phyloP scores from a whole-genome alignment of 1,139 yeast genomes.

The Pichia sp. region DNA sequence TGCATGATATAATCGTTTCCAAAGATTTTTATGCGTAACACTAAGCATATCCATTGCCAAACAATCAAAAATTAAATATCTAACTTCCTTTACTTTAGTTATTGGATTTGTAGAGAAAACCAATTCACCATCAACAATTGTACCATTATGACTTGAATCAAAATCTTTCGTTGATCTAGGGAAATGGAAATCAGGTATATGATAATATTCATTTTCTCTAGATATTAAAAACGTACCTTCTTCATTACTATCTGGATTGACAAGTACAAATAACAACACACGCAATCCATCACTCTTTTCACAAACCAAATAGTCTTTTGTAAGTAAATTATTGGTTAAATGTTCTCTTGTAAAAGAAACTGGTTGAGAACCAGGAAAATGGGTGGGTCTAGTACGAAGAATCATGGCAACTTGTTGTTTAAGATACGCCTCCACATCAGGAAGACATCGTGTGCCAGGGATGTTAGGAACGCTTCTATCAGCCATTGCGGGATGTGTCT shows the following conservation, averaged over 20 bases:
- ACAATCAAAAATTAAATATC: conserved; percentile 88
- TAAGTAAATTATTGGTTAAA: conserved; percentile 52
- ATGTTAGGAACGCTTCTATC: conserved; percentile 72
- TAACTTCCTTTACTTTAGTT: conserved; percentile 53
- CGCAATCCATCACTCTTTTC: conserved; percentile 95
- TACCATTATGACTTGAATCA: conserved; percentile 69
- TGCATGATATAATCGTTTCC: conserved; percentile 80
- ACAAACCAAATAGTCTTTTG: conserved; percentile 78
- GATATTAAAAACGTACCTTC: conserved; percentile 76
- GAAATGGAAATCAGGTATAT: conserved; percentile 78
- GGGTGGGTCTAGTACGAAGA: conserved; percentile 45
- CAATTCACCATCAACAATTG: conserved; percentile 89
- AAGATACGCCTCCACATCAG: conserved; percentile 61
- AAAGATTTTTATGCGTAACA: conserved; percentile 63
- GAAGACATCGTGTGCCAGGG: conserved; percentile 76
- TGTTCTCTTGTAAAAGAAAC: conserved; percentile 80
- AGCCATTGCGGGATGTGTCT: conserved; percentile 20
- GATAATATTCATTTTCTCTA: conserved; percentile 79
- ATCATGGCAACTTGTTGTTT: conserved; percentile 66
- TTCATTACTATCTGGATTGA: conserved; percentile 69
- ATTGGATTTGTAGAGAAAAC: conserved; percentile 48
- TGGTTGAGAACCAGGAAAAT: conserved; percentile 92
- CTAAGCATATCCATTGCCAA: conserved; percentile 73
- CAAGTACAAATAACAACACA: conserved; percentile 59
- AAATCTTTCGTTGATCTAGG: conserved; percentile 55